Base-by-base conservation (phyloP, 345 rosid genomes). In the Carallia brachiata region DNA sequence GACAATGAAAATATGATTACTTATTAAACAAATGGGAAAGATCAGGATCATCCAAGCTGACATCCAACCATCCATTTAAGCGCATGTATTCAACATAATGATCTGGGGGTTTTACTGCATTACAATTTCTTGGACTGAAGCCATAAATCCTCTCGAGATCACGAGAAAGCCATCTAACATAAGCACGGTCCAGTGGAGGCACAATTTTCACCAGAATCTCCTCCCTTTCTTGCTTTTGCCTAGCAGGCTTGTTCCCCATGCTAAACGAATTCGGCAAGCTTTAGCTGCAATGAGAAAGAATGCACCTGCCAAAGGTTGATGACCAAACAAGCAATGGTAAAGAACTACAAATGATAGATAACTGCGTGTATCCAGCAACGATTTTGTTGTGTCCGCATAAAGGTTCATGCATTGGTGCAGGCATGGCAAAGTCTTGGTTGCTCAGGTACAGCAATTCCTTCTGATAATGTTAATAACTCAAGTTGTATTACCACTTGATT, bases 1-100 rank as follows among this genome's bases (percentile, higher is more conserved):
- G 27, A 56, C 52, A 7, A 19, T 1, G 27, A 23, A 37, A 23
- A 56, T 17, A 52, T 63, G 52, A 72, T 61, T 77, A 71, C 78
- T 74, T 75, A 83, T 73, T 55, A 61, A 88, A 80, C 82, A 92
- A 47, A 79, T 90, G 92, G 36, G 87, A 84, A 5, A 90, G 80
- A 76, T 87, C 90, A 62, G 92, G 96, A 75, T 92, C 96, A 64
- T 92, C 84, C 81, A 88, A 72, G 77, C 82, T 84, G 69, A 87
- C 85, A 72, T 88, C 93, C 73, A 90, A 72, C 84, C 77, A 80
- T 48, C 96, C 95, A 59, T 88, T 80, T 62, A 86, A 67, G 52
- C 77, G 79, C 96, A 88, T 88, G 73, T 74, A 80, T 73, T 85
- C 89, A 5, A 84, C 70, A 76, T 90, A 90, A 54, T 76, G 89